phyloP scores from a whole-genome alignment of 345 rosid genomes.

The Dovyalis caffra region DNA sequence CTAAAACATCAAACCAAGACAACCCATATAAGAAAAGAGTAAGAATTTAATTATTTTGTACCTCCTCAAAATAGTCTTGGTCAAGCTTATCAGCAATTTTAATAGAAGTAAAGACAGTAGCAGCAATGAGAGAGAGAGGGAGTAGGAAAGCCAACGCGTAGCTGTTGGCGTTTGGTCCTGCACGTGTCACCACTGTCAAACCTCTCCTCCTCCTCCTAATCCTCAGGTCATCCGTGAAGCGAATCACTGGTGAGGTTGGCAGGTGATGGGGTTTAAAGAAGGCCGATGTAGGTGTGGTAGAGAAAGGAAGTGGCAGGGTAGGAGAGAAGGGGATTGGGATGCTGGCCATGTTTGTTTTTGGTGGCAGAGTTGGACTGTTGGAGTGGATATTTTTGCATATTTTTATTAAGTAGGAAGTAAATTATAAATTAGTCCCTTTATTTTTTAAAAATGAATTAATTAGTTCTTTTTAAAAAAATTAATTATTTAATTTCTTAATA shows the following conservation, averaged over 20 bases:
- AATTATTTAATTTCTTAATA: too few species aligned
- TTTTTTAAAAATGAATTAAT: too few species aligned
- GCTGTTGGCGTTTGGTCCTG: conserved; percentile 59
- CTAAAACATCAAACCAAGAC: not conserved
- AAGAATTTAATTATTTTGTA: conserved; percentile 9
- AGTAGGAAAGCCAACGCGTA: conserved; percentile 61
- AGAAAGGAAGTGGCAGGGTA: conserved; percentile 29
- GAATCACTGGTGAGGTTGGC: conserved; percentile 5
- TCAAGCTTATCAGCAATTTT: conserved; percentile 75
- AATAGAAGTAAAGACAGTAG: conserved; percentile 61
- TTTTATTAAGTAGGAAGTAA: too few species aligned
- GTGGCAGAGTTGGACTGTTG: not conserved
- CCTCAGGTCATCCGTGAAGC: conserved; percentile 15
- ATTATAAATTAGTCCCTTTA: too few species aligned
- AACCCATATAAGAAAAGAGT: not conserved
- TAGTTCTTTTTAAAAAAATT: too few species aligned
- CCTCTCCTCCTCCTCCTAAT: conserved; percentile 32
- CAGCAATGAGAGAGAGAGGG: conserved; percentile 66
- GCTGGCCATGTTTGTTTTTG: not conserved
- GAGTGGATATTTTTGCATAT: not conserved
- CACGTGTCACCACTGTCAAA: conserved; percentile 50
- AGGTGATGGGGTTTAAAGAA: conserved; percentile 11
- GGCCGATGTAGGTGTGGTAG: conserved; percentile 13
- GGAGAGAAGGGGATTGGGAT: not conserved
- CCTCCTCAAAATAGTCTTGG: conserved; percentile 69